phyloP scores from a whole-genome alignment of 345 rosid genomes.

The Abelmoschus esculentus region DNA sequence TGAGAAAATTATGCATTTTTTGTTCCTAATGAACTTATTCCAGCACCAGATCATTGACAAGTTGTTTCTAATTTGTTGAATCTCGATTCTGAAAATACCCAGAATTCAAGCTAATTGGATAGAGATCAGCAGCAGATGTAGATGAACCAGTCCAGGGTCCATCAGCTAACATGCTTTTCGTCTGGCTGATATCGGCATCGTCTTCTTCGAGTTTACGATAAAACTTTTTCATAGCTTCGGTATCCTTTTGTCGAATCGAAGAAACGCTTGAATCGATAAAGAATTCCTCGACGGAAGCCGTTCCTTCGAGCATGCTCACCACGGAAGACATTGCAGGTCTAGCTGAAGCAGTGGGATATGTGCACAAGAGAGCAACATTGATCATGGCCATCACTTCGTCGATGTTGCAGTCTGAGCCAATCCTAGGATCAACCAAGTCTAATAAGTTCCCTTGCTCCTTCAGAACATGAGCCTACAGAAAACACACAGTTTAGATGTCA shows the following conservation, averaged over 20 bases:
- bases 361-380: not conserved
- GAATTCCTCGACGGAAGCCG: not conserved
- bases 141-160: not conserved
- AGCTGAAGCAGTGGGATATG: not conserved
- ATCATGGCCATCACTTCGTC: not conserved
- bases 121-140: not conserved
- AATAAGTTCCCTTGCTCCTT: not conserved
- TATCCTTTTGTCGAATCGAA: not conserved
- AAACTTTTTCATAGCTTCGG: conserved; percentile 17
- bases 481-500: not conserved
- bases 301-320: conserved; percentile 1
- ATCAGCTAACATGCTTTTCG: not conserved
- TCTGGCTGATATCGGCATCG: not conserved
- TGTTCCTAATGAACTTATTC: not conserved
- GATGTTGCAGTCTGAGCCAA: not conserved
- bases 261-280: not conserved
- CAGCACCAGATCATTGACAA: not conserved
- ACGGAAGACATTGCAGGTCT: not conserved
- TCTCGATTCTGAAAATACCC: not conserved
- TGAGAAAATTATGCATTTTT: too few species aligned
- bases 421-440: not conserved
- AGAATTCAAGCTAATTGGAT: not conserved
- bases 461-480: not conserved
- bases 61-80: not conserved
- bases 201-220: not conserved